phyloP scores from a whole-genome alignment of 73 alveolate species.

The Urostyla sp. region DNA sequence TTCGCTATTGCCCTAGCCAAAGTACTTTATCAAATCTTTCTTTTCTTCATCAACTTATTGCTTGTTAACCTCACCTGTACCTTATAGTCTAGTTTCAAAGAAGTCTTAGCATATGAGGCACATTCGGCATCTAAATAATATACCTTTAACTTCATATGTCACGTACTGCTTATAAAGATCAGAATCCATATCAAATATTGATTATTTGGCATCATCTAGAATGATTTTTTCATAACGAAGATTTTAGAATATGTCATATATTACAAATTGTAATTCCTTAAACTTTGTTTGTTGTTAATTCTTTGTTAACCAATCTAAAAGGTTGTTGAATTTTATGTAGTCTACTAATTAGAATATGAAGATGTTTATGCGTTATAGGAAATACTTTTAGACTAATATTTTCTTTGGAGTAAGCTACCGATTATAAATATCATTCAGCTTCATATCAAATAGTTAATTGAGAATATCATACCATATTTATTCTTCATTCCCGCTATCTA shows the following conservation, averaged over 20 bases:
- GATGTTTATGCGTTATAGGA: neutral
- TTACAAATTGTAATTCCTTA: conserved; percentile 6
- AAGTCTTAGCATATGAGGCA: conserved; percentile 27
- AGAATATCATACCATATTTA: conserved; percentile 18
- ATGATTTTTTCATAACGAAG: neutral
- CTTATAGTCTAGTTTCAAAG: conserved; percentile 26
- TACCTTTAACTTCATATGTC: neutral
- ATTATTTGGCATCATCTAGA: conserved; percentile 3
- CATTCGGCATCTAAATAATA: conserved; percentile 15
- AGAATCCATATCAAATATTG: conserved; percentile 11
- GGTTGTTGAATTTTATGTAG: neutral
- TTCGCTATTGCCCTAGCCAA: neutral
- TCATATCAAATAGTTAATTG: neutral
- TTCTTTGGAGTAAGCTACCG: no score
- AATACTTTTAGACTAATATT: neutral
- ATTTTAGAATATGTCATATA: neutral
- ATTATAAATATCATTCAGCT: neutral
- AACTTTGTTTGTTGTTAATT: neutral
- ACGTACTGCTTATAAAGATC: neutral
- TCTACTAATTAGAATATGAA: neutral
- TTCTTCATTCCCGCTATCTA: conserved; percentile 29
- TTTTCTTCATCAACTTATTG: neutral
- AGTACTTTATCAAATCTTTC: conserved; percentile 19
- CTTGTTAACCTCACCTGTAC: conserved; percentile 2
- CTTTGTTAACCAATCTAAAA: neutral